Conservation (phyloP, 2,329 filamentous ascomycete genomes). For the Colletotrichum musicola region DNA sequence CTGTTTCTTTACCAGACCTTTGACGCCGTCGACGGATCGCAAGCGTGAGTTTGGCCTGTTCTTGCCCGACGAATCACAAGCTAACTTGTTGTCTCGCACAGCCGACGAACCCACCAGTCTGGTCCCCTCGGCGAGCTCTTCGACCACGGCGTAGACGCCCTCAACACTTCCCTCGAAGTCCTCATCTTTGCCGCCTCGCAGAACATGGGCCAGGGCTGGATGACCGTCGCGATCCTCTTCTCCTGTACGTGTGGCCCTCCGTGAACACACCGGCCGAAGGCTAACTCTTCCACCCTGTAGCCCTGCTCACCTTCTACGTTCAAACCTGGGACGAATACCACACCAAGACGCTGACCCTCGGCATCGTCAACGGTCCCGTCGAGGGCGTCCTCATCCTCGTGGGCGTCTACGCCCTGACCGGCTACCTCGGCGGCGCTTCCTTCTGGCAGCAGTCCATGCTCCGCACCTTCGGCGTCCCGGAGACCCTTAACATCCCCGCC, state of each 20-base stretch:
- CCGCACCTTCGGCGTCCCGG: conserved; percentile 75
- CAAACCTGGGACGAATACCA: conserved; percentile 99
- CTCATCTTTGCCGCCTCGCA: conserved; percentile 92
- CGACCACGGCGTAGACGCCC: conserved; percentile 95
- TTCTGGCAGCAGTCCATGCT: conserved; percentile 94
- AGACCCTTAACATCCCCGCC: conserved; percentile 74
- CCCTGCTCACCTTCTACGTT: conserved; percentile 95
- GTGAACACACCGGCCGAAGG: conserved; percentile 1
- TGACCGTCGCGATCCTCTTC: conserved; percentile 85
- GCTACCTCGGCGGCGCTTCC: conserved; percentile 85
- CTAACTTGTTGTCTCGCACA: conserved; percentile 48
- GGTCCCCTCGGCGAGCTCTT: conserved; percentile 96
- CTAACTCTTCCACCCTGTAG: conserved; percentile 54
- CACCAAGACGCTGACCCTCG: conserved; percentile 93
- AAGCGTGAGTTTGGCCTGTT: conserved; percentile 74
- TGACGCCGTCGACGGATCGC: conserved; percentile 94
- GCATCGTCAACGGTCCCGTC: conserved; percentile 92
- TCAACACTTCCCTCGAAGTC: conserved; percentile 95
- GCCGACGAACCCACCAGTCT: conserved; percentile 89
- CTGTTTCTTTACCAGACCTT: conserved; percentile 98
- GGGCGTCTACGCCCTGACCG: conserved; percentile 85
- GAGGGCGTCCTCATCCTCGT: conserved; percentile 92
- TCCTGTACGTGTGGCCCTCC: conserved; percentile 69
- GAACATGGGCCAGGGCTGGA: conserved; percentile 94
- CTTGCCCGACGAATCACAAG: neutral